These are phyloP conservation scores for Asterochloris erici DNA, from an alignment of 139 green algal genomes.

Conservation along the genomic window DNA sequence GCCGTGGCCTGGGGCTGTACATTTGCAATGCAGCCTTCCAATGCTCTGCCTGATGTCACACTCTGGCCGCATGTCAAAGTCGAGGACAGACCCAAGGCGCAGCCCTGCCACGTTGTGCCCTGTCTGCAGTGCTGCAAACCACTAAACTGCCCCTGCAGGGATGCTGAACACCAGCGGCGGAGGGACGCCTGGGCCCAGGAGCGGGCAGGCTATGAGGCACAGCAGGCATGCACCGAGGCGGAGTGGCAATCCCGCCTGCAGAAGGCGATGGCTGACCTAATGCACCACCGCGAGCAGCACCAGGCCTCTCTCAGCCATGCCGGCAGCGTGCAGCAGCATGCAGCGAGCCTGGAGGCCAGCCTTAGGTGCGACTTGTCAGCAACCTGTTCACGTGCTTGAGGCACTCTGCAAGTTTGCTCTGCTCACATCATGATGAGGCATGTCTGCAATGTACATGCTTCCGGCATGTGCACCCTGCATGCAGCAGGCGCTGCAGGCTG, in stretches of 20 bases:
- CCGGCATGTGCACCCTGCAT: neutral
- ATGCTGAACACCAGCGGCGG: neutral
- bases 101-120: too few species aligned
- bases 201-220: neutral
- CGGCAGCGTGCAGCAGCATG: neutral
- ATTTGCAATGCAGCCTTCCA: too few species aligned
- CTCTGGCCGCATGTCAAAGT: too few species aligned
- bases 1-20: too few species aligned
- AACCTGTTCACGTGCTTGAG: neutral
- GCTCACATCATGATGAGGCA: neutral
- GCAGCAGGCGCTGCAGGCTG: neutral
- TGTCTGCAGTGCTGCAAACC: too few species aligned
- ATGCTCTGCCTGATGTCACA: too few species aligned
- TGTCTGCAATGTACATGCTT: neutral
- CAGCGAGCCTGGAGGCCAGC: neutral
- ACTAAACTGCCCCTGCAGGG: neutral
- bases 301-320: constrained; percentile 7
- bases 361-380: neutral
- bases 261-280: neutral
- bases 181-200: neutral
- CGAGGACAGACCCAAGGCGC: too few species aligned
- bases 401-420: neutral
- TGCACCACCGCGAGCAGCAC: neutral
- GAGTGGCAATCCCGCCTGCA: constrained; percentile 10
- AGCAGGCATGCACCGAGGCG: neutral